A percentile compares a stretch with the other conserved stretches of the same genome.
Evolutionary conservation across 805 yeast species (phyloP).

Genomic region (Teunomyces aglyptinius): DNA sequence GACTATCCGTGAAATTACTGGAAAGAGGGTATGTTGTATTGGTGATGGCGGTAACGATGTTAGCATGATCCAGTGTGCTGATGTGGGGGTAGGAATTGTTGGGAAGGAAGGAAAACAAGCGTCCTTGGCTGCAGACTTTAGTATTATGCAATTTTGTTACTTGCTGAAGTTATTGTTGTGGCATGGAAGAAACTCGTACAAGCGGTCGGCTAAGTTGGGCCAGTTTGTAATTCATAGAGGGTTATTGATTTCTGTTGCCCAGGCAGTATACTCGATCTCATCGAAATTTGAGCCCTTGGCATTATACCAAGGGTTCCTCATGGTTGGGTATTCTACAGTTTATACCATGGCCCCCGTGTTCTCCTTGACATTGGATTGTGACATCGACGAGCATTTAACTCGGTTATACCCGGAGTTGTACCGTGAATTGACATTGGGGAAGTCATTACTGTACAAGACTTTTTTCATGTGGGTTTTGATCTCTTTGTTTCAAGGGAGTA

Average conservation of each 20-base stretch:
- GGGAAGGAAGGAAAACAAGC: conserved; percentile 99
- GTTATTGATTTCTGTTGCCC: conserved; percentile 87
- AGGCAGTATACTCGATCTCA: conserved; percentile 85
- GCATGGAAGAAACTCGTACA: conserved; percentile 98
- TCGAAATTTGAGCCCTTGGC: conserved; percentile 93
- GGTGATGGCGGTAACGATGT: conserved; percentile 99
- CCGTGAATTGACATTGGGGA: conserved; percentile 86
- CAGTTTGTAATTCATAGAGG: conserved; percentile 98
- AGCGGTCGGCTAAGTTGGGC: conserved; percentile 89
- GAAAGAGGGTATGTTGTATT: conserved; percentile 91
- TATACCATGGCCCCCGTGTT: conserved; percentile 99
- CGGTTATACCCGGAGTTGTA: conserved; percentile 91
- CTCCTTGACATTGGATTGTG: conserved; percentile 85
- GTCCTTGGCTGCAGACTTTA: conserved; percentile 94
- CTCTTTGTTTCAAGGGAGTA: conserved; percentile 86
- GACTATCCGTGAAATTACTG: conserved; percentile 73
- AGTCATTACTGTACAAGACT: conserved; percentile 78
- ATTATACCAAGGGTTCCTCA: conserved; percentile 90
- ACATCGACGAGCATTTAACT: conserved; percentile 85
- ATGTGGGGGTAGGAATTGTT: conserved; percentile 98
- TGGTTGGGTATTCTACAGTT: conserved; percentile 97
- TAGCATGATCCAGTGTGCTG: conserved; percentile 97
- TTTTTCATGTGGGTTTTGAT: conserved; percentile 90
- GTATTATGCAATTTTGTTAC: conserved; percentile 87
- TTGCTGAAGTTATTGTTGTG: conserved; percentile 82